phyloP scores from a whole-genome alignment of 1,284 basidiomycete genomes.

The Trichosporon asahii region DNA sequence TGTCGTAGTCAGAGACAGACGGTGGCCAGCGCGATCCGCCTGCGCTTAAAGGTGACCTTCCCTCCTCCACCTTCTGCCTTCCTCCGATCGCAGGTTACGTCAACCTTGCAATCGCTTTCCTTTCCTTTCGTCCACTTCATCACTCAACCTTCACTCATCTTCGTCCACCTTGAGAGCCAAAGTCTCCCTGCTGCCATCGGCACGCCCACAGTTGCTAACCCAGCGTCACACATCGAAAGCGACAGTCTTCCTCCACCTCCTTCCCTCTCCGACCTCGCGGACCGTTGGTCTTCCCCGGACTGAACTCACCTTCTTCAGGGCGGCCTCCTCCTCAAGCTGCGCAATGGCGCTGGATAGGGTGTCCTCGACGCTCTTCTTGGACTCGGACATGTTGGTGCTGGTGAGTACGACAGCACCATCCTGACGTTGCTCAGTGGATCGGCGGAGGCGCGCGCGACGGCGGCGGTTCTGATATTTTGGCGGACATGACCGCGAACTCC shows the following conservation, averaged over 20 bases:
- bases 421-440: background rate
- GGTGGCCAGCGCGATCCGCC: too few relatives aligned
- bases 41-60: too few relatives aligned
- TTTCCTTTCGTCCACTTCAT: background rate
- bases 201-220: too few relatives aligned
- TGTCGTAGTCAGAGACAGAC: too few relatives aligned
- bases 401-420: background rate
- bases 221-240: too few relatives aligned
- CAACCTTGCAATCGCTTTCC: background rate
- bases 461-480: background rate
- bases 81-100: background rate
- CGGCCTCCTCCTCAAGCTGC: conserved; percentile 47
- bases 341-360: conserved; percentile 40
- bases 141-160: background rate
- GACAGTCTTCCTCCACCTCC: background rate
- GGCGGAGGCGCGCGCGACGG: background rate
- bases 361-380: conserved; percentile 25
- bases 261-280: background rate
- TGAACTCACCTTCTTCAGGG: conserved; percentile 44
- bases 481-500: background rate
- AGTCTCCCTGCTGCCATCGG: too few relatives aligned
- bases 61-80: background rate
- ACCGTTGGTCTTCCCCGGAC: too few relatives aligned
- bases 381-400: background rate
- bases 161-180: background rate